A percentile compares a stretch with the other conserved stretches of the same genome.
phyloP scores from a whole-genome alignment of 495 filamentous ascomycete genomes.

The Penicillium argentinense region DNA sequence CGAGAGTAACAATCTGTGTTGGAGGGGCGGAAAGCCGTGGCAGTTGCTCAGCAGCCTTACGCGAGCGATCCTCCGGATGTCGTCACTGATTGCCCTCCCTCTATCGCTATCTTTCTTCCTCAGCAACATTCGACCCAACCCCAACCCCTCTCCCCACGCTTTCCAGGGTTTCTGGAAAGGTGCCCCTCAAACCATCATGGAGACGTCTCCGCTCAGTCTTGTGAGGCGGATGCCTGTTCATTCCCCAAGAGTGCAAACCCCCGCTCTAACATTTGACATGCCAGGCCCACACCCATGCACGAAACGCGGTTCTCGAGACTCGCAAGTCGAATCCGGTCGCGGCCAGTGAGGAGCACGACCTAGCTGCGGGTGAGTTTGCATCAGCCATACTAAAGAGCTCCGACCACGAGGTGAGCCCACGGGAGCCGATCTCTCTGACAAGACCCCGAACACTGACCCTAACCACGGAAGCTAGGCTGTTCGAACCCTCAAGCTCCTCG shows the following conservation, averaged over 20 bases:
- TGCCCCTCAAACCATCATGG: too few relatives aligned
- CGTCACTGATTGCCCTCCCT: too few relatives aligned
- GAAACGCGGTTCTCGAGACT: slow-evolving; percentile 74
- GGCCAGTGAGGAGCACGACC: slow-evolving; percentile 82
- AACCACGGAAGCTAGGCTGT: slow-evolving; percentile 55
- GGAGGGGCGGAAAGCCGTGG: too few relatives aligned
- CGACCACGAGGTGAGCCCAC: slow-evolving; percentile 63
- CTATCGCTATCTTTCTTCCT: slow-evolving; percentile 8
- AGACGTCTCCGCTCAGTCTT: slow-evolving; percentile 59
- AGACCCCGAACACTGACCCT: not conserved
- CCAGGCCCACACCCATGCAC: slow-evolving; percentile 86
- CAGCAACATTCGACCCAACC: too few relatives aligned
- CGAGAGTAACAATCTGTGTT: too few relatives aligned
- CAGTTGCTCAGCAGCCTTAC: too few relatives aligned
- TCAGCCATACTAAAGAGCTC: slow-evolving; percentile 71
- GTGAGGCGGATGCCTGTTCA: slow-evolving; percentile 33
- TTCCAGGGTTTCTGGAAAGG: too few relatives aligned
- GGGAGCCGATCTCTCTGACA: not conserved
- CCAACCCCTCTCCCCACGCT: too few relatives aligned
- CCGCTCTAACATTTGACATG: slow-evolving; percentile 16
- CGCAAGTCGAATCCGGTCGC: slow-evolving; percentile 72
- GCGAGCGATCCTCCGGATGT: too few relatives aligned
- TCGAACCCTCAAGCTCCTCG: slow-evolving; percentile 78
- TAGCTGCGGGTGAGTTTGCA: slow-evolving; percentile 87
- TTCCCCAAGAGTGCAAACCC: not conserved